Evolutionary conservation across 352 stramenopile genomes (phyloP), one percentile per base, ranked within the genome.

Genomic region (Plasmopara viticola): DNA sequence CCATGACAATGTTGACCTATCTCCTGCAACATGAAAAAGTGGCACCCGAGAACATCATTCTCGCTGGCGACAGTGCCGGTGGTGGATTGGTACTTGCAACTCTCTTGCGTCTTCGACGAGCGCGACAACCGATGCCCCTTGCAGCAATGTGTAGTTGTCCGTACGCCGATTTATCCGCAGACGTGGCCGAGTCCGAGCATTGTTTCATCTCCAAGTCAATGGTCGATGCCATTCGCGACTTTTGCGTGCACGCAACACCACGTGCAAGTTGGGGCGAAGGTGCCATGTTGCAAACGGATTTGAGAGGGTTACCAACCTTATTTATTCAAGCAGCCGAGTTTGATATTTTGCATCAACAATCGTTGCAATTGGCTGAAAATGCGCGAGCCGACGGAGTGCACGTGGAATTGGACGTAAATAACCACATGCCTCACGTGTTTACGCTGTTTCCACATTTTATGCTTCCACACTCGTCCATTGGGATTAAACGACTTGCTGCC

Each of bases 391-490:
- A 76, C 25, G 59, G 69, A 0, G 56, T 78, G 8, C 41, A 58
- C 7, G 57, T 62, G 2, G 58, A 81, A 44, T 28, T 84, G 40
- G 72, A 87, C 48, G 48, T 83, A 18, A 74, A 85, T 35, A 25
- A 44, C 2, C 64, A 69, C 56, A 78, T 88, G 62, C 72, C 74
- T 3, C 78, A 88, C 44, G 71, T 82, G 7, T 88, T 88, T 65
- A 78, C 65, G 3, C 44, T 74, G 0, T 74, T 83, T 30, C 74
- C 74, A 1, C 61, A 71, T 15, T 57, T 62, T 10, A 56, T 82
- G 28, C 55, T 88, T 38, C 74, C 78, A 4, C 57, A 84, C 37
- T 70, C 71, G 9, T 66, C 61, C 14, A 61, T 74, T 6, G 77
- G 72, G 2, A 62, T 84, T 7, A 34, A 74, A 5, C 51, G 49